Base-by-base conservation (phyloP, 345 rosid species). In the Eucalyptus melliodora region DNA sequence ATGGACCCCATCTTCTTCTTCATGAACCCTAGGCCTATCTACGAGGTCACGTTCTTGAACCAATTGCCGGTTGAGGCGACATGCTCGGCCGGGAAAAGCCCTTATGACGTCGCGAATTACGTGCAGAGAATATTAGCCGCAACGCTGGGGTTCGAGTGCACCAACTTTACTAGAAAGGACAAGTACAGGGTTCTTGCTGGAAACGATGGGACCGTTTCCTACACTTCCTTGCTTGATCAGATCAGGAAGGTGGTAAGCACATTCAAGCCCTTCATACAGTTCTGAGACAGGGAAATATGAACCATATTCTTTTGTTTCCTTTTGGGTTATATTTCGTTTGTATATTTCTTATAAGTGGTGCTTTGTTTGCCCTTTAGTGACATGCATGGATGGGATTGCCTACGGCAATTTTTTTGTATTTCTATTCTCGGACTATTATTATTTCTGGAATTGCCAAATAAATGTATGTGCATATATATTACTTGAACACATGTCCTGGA, bases 21-120 rank as follows among this genome's bases (percentile, higher is more conserved):
- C 93, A 94, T 94, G 95, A 94, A 94, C 83, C 95, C 94, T 4
- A 62, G 92, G 88, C 94, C 95, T 1, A 88, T 90, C 27, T 94
- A 91, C 60, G 93, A 94, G 92, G 89, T 92, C 67, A 94, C 95
- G 1, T 92, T 94, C 92, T 89, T 92, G 92, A 91, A 94, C 88
- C 93, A 92, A 87, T 60, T 94, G 88, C 95, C 95, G 8, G 56
- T 30, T 6, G 93, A 92, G 88, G 88, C 91, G 47, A 92, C 95
- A 6, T 92, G 92, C 91, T 88, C 87, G 26, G 92, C 93, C 7
- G 94, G 93, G 16, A 94, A 92, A 91, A 92, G 86, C 90, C 93
- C 37, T 88, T 90, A 96, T 72, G 99, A 97, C 40, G 99, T 97
- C n/a, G 99, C 99, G 9, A 97, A 97, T 86, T 94, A 94, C 51